A percentile compares a stretch with the other conserved stretches of the same genome.
These are phyloP conservation scores for Punica granatum DNA, from an alignment of 345 rosid species.

Conservation along the genomic window DNA sequence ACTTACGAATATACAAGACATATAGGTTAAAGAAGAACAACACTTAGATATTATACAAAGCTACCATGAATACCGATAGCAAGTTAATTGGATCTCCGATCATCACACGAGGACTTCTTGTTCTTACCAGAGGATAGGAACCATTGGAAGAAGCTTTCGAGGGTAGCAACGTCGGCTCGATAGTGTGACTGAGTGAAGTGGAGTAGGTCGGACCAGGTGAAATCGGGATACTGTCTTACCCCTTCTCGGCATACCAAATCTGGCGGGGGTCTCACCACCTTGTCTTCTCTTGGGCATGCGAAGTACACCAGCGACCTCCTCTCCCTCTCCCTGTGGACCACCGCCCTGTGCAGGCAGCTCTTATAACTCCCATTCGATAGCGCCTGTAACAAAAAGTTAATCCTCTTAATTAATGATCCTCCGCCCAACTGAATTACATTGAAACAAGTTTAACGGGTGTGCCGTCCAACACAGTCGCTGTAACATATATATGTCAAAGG, in stretches of 20 bases:
- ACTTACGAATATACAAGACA: too few species aligned
- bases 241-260: slow-evolving; percentile 31
- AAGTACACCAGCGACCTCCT: slow-evolving; percentile 58
- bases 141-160: slow-evolving; percentile 36
- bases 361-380: slow-evolving; percentile 53
- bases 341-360: slow-evolving; percentile 66
- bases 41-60: too few species aligned
- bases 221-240: slow-evolving; percentile 56
- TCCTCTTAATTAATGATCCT: too few species aligned
- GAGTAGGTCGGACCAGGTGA: slow-evolving; percentile 67
- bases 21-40: too few species aligned
- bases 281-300: slow-evolving; percentile 49
- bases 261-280: slow-evolving; percentile 57
- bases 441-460: too few species aligned
- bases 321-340: slow-evolving; percentile 45
- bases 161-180: slow-evolving; percentile 40
- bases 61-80: too few species aligned
- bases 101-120: background rate
- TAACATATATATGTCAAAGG: too few species aligned
- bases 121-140: slow-evolving; percentile 10
- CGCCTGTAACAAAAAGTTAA: slow-evolving; percentile 25
- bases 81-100: background rate
- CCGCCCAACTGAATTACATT: too few species aligned
- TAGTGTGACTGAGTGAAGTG: slow-evolving; percentile 48
- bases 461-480: too few species aligned